These are phyloP conservation scores for Lumnitzera racemosa DNA, from an alignment of 345 rosid species.

Conservation along the genomic window DNA sequence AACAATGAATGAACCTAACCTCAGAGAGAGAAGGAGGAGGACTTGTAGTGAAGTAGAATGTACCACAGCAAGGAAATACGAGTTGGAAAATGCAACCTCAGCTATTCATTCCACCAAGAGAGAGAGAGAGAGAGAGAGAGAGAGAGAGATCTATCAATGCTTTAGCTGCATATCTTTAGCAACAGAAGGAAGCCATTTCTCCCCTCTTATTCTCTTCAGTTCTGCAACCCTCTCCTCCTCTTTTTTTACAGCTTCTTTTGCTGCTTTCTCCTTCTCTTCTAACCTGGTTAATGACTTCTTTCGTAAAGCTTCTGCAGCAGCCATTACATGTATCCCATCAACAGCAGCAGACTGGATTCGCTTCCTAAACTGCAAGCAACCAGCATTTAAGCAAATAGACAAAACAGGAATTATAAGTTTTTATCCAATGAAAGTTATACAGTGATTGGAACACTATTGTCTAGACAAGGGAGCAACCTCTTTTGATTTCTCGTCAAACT, in stretches of 20 bases:
- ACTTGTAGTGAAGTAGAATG: no score
- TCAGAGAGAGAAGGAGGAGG: no score
- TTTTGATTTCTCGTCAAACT: constrained; percentile 47
- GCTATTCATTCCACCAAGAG: no score
- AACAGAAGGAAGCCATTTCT: constrained; percentile 85
- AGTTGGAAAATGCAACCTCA: no score
- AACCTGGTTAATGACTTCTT: constrained; percentile 48
- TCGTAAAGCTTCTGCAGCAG: constrained; percentile 46
- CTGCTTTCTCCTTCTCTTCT: constrained; percentile 53
- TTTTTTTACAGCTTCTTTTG: constrained; percentile 66
- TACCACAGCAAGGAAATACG: no score
- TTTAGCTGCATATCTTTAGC: constrained; percentile 41
- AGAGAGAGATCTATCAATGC: neutral
- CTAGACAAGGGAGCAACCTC: constrained; percentile 35
- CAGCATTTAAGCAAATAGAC: no score
- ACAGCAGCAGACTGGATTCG: constrained; percentile 46
- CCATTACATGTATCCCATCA: constrained; percentile 54
- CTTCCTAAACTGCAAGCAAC: constrained; percentile 44
- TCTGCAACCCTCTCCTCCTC: constrained; percentile 77
- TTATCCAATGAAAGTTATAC: no score
- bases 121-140: no score
- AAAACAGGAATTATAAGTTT: no score
- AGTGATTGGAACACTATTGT: neutral
- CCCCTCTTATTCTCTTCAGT: constrained; percentile 65
- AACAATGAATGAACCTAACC: no score